Percentiles rank a stretch among this genome's conserved stretches.
These are phyloP conservation scores for Triadica sebifera DNA, from an alignment of 345 rosid genomes.

Conservation along the genomic window DNA sequence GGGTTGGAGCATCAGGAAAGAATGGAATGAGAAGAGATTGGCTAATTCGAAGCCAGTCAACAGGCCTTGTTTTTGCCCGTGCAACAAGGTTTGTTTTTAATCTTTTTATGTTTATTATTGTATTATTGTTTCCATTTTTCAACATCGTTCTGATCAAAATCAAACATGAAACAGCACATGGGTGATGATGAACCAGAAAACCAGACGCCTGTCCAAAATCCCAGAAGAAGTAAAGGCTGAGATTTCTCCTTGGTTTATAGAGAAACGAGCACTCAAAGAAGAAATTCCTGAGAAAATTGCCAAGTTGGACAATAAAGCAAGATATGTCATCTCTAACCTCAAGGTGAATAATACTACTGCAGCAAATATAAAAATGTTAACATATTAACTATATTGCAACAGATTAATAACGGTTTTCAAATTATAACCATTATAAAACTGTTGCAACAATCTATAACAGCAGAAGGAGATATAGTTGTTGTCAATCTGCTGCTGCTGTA, in stretches of 20 bases:
- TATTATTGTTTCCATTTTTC: background rate
- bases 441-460: too few relatives aligned
- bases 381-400: too few relatives aligned
- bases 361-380: too few relatives aligned
- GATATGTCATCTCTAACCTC: constrained; percentile 44
- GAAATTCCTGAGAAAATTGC: constrained; percentile 48
- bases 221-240: constrained; percentile 64
- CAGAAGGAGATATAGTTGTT: too few relatives aligned
- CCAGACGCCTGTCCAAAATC: constrained; percentile 66
- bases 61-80: constrained; percentile 51
- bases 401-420: too few relatives aligned
- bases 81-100: constrained; percentile 49
- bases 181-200: constrained; percentile 73
- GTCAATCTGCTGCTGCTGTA: too few relatives aligned
- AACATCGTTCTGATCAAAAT: background rate
- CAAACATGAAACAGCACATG: constrained; percentile 46
- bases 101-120: background rate
- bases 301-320: constrained; percentile 53
- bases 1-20: constrained; percentile 76
- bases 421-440: too few relatives aligned
- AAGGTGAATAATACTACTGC: constrained; percentile 34
- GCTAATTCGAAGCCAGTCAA: constrained; percentile 60
- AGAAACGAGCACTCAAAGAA: constrained; percentile 58
- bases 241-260: constrained; percentile 63
- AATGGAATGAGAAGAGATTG: constrained; percentile 73